Conservation (phyloP, 805 yeast genomes). For the Zygoascus flipseniorum region DNA sequence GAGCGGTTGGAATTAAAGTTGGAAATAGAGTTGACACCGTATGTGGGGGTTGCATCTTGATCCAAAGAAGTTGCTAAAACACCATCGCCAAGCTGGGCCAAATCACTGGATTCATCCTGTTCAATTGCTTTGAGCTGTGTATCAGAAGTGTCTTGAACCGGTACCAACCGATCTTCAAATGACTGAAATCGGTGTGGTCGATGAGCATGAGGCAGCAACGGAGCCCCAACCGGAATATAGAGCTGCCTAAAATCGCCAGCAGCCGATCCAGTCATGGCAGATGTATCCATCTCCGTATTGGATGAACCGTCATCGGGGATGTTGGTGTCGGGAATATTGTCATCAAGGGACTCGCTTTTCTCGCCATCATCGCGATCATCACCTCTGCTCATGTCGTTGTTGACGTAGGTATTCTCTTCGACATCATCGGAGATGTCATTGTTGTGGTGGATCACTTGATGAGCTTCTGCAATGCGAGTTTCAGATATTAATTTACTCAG, state of each 20-base stretch:
- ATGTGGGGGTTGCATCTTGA: too few species aligned
- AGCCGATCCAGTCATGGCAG: too few species aligned
- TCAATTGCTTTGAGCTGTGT: too few species aligned
- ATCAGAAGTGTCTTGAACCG: not conserved
- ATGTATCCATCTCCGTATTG: too few species aligned
- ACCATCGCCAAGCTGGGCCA: not conserved
- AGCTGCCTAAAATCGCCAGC: not conserved
- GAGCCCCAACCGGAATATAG: not conserved
- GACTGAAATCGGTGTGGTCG: not conserved
- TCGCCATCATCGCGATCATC: constrained; percentile 19
- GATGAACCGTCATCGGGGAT: not conserved
- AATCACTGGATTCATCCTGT: too few species aligned
- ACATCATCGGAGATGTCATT: constrained; percentile 17
- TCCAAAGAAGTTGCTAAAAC: not conserved
- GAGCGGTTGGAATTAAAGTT: too few species aligned
- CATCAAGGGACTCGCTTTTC: constrained; percentile 3
- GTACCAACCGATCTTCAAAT: not conserved
- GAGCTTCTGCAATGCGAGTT: constrained; percentile 14
- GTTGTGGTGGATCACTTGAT: constrained; percentile 13
- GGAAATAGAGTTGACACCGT: too few species aligned
- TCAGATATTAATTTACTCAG: too few species aligned
- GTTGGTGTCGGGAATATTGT: constrained; percentile 19
- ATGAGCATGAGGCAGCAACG: not conserved
- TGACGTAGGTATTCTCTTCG: constrained; percentile 21
- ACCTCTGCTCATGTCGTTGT: constrained; percentile 3